phyloP scores from a whole-genome alignment of 257 asterid species.

The Nicotiana paniculata region DNA sequence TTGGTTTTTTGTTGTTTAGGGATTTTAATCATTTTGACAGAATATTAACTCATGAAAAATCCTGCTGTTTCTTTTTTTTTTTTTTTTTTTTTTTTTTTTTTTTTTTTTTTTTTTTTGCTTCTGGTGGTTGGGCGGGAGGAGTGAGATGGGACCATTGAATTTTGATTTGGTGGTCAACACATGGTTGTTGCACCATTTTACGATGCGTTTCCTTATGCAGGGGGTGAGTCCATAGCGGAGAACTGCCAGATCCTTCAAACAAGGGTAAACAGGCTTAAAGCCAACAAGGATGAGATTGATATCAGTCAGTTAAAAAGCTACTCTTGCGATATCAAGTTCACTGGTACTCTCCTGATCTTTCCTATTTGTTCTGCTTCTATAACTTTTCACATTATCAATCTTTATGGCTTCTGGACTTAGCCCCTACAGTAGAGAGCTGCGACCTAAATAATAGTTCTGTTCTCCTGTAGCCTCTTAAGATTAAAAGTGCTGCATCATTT shows the following conservation, averaged over 20 bases:
- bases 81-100: background rate
- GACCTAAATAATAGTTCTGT: background rate
- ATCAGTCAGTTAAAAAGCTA: conserved; percentile 48
- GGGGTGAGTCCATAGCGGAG: conserved; percentile 85
- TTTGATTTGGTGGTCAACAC: background rate
- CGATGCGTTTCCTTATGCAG: conserved; percentile 31
- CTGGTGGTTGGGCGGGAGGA: background rate
- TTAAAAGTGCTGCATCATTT: background rate
- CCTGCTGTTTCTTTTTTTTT: background rate
- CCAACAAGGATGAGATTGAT: conserved; percentile 55
- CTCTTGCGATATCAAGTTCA: conserved; percentile 81
- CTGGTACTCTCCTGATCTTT: conserved; percentile 40
- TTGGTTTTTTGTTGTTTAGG: background rate
- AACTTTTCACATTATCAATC: background rate
- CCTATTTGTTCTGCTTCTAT: background rate
- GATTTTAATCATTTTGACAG: background rate
- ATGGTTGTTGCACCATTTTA: background rate
- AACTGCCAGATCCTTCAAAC: conserved; percentile 97
- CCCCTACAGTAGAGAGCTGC: background rate
- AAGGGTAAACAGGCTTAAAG: conserved; percentile 74
- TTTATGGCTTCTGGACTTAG: background rate
- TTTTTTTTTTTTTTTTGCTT: background rate
- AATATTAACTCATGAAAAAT: background rate
- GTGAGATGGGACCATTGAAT: background rate
- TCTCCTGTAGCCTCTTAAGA: background rate